Conservation (phyloP, 208 protist species). For the Herpetomonas tarakana region DNA sequence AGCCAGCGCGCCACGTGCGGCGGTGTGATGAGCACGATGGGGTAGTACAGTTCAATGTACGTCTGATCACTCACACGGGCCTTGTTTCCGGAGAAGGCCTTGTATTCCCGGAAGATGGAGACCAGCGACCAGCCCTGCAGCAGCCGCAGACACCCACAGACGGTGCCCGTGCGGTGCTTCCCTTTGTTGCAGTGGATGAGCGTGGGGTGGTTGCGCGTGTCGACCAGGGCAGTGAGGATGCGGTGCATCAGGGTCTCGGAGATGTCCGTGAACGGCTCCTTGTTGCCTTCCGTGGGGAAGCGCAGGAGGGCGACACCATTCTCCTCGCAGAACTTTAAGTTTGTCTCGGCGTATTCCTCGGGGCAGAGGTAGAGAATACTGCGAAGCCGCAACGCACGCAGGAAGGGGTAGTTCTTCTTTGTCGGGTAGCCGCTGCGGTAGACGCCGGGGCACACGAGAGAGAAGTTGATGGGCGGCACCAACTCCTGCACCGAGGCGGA, state of each 20-base stretch:
- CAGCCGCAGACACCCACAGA: slow-evolving; percentile 92
- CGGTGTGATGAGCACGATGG: slow-evolving; percentile 57
- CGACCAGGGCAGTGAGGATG: slow-evolving; percentile 74
- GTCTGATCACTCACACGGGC: slow-evolving; percentile 94
- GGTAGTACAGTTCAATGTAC: slow-evolving; percentile 97
- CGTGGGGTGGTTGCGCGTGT: slow-evolving; percentile 94
- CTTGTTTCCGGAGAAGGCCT: slow-evolving; percentile 94
- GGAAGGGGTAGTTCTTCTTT: slow-evolving; percentile 96
- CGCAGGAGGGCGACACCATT: slow-evolving; percentile 80
- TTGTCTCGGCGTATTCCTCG: slow-evolving; percentile 92
- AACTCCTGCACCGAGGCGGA: slow-evolving; percentile 46
- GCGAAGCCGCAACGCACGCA: slow-evolving; percentile 92
- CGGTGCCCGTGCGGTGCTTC: slow-evolving; percentile 95
- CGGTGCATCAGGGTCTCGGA: slow-evolving; percentile 90
- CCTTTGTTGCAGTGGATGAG: slow-evolving; percentile 98
- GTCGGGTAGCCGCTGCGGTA: slow-evolving; percentile 96
- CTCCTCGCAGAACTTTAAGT: slow-evolving; percentile 92
- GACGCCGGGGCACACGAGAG: slow-evolving; percentile 95
- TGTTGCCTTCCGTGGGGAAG: slow-evolving; percentile 96
- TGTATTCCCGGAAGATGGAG: slow-evolving; percentile 96
- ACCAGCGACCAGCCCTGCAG: slow-evolving; percentile 95
- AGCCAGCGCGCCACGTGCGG: slow-evolving; percentile 73
- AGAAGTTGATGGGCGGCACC: slow-evolving; percentile 92
- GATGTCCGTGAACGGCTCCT: slow-evolving; percentile 97
- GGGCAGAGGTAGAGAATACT: slow-evolving; percentile 95